phyloP scores from a whole-genome alignment of 1,284 basidiomycete genomes.

The Ganoderma resinaceum region DNA sequence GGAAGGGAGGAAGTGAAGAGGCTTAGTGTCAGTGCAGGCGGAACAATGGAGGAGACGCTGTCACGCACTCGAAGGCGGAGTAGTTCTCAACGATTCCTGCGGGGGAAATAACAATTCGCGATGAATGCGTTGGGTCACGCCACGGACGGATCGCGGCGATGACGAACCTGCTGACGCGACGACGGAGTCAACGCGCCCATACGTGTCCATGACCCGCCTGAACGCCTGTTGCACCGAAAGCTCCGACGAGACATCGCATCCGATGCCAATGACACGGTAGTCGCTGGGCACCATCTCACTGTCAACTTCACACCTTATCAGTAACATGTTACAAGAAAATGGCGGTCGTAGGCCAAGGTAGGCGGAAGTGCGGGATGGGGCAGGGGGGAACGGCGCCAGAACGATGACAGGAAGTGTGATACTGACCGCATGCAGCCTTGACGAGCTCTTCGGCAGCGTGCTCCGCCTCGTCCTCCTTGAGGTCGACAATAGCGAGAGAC shows the following conservation, averaged over 20 bases:
- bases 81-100: slow-evolving; percentile 94
- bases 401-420: slow-evolving; percentile 17
- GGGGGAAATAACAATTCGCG: slow-evolving; percentile 4
- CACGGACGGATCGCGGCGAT: slow-evolving; percentile 10
- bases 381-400: slow-evolving; percentile 16
- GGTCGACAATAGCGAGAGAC: slow-evolving; percentile 84
- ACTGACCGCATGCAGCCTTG: slow-evolving; percentile 57
- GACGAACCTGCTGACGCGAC: slow-evolving; percentile 87
- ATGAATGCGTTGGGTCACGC: slow-evolving; percentile 3
- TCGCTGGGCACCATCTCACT: slow-evolving; percentile 66
- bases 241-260: slow-evolving; percentile 91
- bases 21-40: slow-evolving; percentile 9
- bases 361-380: slow-evolving; percentile 10
- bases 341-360: slow-evolving; percentile 11
- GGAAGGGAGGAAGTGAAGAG: slow-evolving; percentile 17
- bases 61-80: slow-evolving; percentile 80
- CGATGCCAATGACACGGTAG: slow-evolving; percentile 79
- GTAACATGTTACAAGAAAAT: slow-evolving; percentile 28
- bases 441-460: slow-evolving; percentile 79
- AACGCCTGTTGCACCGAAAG: slow-evolving; percentile 79
- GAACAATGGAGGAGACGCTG: neutral
- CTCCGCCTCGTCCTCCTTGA: slow-evolving; percentile 78
- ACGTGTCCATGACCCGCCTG: slow-evolving; percentile 68
- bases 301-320: slow-evolving; percentile 59
- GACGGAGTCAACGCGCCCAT: slow-evolving; percentile 86